A percentile compares a stretch with the other conserved stretches of the same genome.
These are phyloP conservation scores for Cichorium intybus DNA, from an alignment of 140 eudicot species.

Conservation along the genomic window DNA sequence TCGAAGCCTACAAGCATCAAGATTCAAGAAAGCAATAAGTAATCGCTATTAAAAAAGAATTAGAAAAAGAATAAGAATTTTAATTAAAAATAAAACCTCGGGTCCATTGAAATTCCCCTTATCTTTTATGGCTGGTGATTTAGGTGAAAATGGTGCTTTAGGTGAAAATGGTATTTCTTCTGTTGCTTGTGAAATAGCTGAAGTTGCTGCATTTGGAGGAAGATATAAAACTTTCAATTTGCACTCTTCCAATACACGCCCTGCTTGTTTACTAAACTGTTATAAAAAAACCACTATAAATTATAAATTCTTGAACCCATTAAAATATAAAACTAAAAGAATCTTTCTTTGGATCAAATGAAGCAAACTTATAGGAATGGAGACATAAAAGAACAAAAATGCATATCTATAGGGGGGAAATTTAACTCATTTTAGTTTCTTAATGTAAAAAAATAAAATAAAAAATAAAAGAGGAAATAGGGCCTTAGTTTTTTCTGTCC, in stretches of 20 bases:
- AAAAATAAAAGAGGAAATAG: too few relatives aligned
- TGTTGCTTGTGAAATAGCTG: constrained; percentile 64
- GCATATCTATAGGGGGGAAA: too few relatives aligned
- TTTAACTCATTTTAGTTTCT: too few relatives aligned
- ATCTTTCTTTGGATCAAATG: neutral
- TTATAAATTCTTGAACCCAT: constrained; percentile 2
- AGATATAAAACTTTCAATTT: constrained; percentile 73
- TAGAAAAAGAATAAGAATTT: neutral
- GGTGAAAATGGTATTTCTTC: constrained; percentile 41
- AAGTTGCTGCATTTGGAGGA: constrained; percentile 61
- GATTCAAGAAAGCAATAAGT: neutral
- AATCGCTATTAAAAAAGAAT: neutral
- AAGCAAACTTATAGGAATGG: neutral
- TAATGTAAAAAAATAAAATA: too few relatives aligned
- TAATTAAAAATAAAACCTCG: constrained; percentile 32
- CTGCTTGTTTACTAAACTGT: constrained; percentile 76
- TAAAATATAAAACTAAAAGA: neutral
- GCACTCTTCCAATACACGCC: constrained; percentile 76
- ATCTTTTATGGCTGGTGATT: constrained; percentile 24
- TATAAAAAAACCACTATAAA: constrained; percentile 14
- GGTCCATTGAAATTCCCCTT: constrained; percentile 33
- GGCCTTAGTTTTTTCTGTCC: neutral
- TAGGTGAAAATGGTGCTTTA: constrained; percentile 10
- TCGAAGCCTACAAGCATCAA: constrained; percentile 32
- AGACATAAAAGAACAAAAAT: neutral